Evolutionary conservation across 441 rosid genomes (phyloP).

Genomic region (Pelargonium myrrhifolium): DNA sequence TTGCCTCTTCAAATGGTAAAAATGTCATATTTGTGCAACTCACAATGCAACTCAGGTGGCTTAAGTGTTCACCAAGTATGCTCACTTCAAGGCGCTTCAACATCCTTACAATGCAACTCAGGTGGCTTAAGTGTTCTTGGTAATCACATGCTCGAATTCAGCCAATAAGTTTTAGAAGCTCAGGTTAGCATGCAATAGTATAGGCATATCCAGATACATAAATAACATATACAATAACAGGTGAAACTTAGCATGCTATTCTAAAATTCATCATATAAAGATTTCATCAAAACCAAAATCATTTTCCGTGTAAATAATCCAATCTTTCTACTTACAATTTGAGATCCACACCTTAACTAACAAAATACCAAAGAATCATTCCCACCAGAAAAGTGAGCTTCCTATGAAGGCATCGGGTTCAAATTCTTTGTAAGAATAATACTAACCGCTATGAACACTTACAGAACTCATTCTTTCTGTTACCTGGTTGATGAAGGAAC

Average conservation of each 20-base stretch:
- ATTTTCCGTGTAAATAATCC: constrained; percentile 17
- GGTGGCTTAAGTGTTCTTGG: no score
- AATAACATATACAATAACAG: neutral
- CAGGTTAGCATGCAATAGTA: neutral
- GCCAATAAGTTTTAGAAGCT: no score
- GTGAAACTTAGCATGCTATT: neutral
- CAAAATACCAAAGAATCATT: constrained; percentile 5
- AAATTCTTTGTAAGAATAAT: constrained; percentile 20
- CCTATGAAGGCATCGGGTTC: constrained; percentile 16
- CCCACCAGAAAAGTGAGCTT: constrained; percentile 18
- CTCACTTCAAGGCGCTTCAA: no score
- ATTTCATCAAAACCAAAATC: constrained; percentile 7
- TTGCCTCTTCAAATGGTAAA: no score
- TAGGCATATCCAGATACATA: neutral
- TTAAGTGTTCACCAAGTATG: no score
- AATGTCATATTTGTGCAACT: no score
- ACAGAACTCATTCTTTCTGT: constrained; percentile 16
- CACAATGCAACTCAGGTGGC: no score
- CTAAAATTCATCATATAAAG: neutral
- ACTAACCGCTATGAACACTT: constrained; percentile 24
- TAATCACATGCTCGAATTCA: no score
- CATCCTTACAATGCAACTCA: no score
- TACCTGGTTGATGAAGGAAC: constrained; percentile 16
- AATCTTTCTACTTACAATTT: constrained; percentile 24
- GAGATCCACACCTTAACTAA: constrained; percentile 9